Percentiles rank a stretch among this genome's conserved stretches.
Conservation (phyloP, 1,139 yeast genomes). For the Diutina scorzettiae region DNA sequence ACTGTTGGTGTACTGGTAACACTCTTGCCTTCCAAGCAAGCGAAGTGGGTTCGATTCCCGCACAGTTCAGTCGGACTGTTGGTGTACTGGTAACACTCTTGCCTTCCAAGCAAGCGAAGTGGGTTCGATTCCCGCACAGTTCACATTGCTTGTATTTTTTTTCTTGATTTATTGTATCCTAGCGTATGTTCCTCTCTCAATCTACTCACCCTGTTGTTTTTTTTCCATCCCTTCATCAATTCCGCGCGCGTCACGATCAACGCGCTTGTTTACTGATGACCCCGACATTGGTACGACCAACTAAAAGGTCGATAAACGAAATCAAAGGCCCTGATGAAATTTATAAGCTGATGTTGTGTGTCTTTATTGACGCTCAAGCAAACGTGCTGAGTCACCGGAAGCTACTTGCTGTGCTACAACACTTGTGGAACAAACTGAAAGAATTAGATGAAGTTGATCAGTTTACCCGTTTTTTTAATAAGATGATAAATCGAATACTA, state of each 20-base stretch:
- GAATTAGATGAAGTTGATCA: slow-evolving; percentile 40
- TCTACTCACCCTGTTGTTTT: background rate
- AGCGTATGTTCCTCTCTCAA: background rate
- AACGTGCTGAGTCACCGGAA: slow-evolving; percentile 69
- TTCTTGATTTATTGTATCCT: background rate
- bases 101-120: slow-evolving; percentile 6
- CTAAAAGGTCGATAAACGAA: slow-evolving; percentile 8
- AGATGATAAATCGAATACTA: slow-evolving; percentile 50
- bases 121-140: slow-evolving; percentile 6
- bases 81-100: slow-evolving; percentile 6
- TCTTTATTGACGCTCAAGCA: slow-evolving; percentile 73
- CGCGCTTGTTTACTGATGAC: background rate
- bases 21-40: slow-evolving; percentile 6
- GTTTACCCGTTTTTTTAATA: slow-evolving; percentile 49
- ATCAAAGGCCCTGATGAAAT: slow-evolving; percentile 17
- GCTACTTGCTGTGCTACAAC: slow-evolving; percentile 50
- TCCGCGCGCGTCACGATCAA: background rate
- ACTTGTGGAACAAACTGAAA: slow-evolving; percentile 45
- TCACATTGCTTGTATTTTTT: background rate
- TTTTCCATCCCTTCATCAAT: background rate
- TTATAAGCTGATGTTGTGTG: slow-evolving; percentile 41
- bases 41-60: slow-evolving; percentile 6
- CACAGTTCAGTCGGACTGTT: slow-evolving; percentile 5
- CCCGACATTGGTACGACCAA: slow-evolving; percentile 7
- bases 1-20: slow-evolving; percentile 6